Base-by-base conservation (phyloP, 2,329 filamentous ascomycete species). In the Beauveria sp. region DNA sequence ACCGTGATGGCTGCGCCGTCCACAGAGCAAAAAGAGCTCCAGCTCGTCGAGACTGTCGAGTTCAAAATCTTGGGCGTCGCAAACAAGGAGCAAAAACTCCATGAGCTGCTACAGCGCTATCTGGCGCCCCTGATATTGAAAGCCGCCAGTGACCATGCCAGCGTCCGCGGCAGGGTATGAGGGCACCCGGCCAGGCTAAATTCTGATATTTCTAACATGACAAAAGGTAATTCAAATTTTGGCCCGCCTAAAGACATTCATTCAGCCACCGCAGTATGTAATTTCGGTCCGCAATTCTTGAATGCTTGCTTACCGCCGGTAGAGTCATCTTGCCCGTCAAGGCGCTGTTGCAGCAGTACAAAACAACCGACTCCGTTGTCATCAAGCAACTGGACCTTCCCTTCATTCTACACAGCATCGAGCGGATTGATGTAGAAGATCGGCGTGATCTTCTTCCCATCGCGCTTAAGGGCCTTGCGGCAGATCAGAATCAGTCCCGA, bases 321-420 rank as follows among this genome's bases (percentile, higher is more conserved):
- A 82, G 82, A 54, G 86, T 97, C 65, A 81, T 93, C 59, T 79
- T 99, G 6, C 95, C 95, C 0, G 92, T 98, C 14, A 83, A 85
- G n/a, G 85, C 87, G 18, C 80, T 99, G 20, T 74, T 98, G 60
- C 88, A 92, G 67, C 95, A 98, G 72, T 97, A 96, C 80, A 96
- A 96, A 73, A 70, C 90, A 24, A 85, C 85, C 43, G 80, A 86
- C 45, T 88, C 87, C 14, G 79, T 87, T 1, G 80, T 97, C 43
- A 85, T 99, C 65, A 88, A 91, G 65, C 90, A 96, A 71, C 89
- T 97, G 67, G 93, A 98, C 74, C 78, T 98, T 46, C 81, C 89
- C 20, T 96, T 96, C 71, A 89, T 97, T 43, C 90, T 96, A 69
- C 91, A 96, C 70, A 95, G 93, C 47, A 69, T 85, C 30, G 73